phyloP scores from a whole-genome alignment of 257 asterid genomes.

The Solanum appendiculatum region DNA sequence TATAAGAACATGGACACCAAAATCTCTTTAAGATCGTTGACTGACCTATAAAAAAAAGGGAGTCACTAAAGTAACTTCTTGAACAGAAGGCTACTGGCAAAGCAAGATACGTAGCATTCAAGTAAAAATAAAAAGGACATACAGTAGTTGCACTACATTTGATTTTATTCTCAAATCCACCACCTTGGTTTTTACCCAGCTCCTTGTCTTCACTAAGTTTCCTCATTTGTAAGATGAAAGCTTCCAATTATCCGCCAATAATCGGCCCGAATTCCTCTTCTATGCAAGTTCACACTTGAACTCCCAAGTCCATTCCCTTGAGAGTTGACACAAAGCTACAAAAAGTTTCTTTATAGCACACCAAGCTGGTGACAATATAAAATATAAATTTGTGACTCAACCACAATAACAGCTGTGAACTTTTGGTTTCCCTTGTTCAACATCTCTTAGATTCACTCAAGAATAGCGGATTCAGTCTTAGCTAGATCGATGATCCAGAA shows the following conservation, averaged over 20 bases:
- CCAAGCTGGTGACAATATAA: background rate
- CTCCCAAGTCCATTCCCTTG: background rate
- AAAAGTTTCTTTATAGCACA: background rate
- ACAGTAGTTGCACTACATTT: background rate
- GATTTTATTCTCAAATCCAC: background rate
- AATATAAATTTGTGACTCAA: background rate
- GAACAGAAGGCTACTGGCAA: background rate
- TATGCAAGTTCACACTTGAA: background rate
- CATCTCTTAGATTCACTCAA: background rate
- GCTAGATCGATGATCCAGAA: background rate
- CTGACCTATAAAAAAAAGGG: background rate
- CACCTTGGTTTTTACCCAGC: background rate
- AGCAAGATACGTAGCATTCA: background rate
- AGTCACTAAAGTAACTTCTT: background rate
- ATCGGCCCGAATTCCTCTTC: background rate
- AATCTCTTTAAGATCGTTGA: background rate
- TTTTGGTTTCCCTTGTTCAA: background rate
- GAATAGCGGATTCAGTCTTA: background rate
- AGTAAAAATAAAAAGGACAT: background rate
- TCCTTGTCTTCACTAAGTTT: background rate
- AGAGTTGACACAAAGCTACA: background rate
- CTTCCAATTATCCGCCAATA: background rate
- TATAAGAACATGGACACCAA: background rate
- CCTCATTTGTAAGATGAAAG: background rate
- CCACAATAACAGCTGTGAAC: background rate